A percentile compares a stretch with the other conserved stretches of the same genome.
Conservation (phyloP, 306 rosid species). For the Ochetophila trinervis region DNA sequence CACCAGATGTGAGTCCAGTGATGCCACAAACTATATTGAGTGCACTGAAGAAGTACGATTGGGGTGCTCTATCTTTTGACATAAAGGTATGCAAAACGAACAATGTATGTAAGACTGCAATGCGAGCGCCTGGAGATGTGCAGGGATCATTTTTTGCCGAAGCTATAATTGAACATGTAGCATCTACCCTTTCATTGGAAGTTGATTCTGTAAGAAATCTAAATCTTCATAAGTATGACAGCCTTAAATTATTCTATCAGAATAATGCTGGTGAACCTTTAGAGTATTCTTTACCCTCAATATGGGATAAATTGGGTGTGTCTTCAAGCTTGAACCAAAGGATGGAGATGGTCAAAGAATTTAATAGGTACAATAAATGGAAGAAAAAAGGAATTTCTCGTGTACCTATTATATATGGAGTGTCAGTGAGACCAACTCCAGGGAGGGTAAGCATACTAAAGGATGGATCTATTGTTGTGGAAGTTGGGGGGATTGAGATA, state of each 20-base stretch:
- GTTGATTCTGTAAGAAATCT: slow-evolving; percentile 66
- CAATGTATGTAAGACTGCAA: slow-evolving; percentile 69
- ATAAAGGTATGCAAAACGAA: slow-evolving; percentile 87
- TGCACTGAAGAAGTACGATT: slow-evolving; percentile 74
- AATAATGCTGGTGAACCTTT: slow-evolving; percentile 51
- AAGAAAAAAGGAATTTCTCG: slow-evolving; percentile 78
- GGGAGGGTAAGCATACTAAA: slow-evolving; percentile 74
- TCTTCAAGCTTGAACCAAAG: slow-evolving; percentile 57
- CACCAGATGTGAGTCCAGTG: slow-evolving; percentile 54
- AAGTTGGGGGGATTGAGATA: slow-evolving; percentile 90
- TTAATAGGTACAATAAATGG: slow-evolving; percentile 67
- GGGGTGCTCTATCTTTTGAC: slow-evolving; percentile 86
- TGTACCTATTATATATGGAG: slow-evolving; percentile 50
- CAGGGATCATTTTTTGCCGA: slow-evolving; percentile 95
- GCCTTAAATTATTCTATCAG: slow-evolving; percentile 57
- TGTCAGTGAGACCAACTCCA: slow-evolving; percentile 56
- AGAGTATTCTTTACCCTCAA: slow-evolving; percentile 77
- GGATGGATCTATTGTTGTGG: slow-evolving; percentile 76
- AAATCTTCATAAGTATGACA: slow-evolving; percentile 67
- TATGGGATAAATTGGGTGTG: slow-evolving; percentile 65
- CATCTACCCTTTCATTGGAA: slow-evolving; percentile 64
- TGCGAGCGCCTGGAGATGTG: slow-evolving; percentile 88
- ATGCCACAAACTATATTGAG: slow-evolving; percentile 48
- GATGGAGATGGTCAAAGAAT: slow-evolving; percentile 49
- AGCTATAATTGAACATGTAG: slow-evolving; percentile 78